Evolutionary conservation across 1,139 yeast genomes (phyloP), one percentile per base, ranked within the genome.

Genomic region (Saccharomyces hybrid): DNA sequence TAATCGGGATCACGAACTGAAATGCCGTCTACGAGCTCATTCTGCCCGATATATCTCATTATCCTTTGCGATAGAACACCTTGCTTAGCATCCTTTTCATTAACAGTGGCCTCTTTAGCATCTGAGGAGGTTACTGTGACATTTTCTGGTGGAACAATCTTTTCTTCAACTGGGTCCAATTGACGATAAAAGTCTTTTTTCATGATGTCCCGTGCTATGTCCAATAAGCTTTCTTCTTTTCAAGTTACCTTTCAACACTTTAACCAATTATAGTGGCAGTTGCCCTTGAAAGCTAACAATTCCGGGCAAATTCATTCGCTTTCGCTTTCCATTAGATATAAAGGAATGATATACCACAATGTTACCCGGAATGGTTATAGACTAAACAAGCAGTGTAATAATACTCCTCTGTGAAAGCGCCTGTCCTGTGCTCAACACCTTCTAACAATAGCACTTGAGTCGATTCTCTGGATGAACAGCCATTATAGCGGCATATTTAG

Each of bases 1-100:
- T 58, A 60, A 4, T 46, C 52, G 16, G 68, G 68, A 34, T 62
- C 58, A 38, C 70, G 64, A 9, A 63, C 62, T 4, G 70, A 64
- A 19, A 66, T 62, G 5, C 69, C 69, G 52, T 65, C 67, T n/a
- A 63, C 54, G 49, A 64, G 46, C 49, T 61, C 56, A 27, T 58
- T 61, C 38, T 60, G 58, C 27, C 69, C 69, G 16, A 63, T 47
- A 5, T 60, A n/a, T 16, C 55, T 55, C 8, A 54, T 42, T 31
- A 54, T 50, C 23, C 47, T 56, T 27, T 53, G 52, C 6, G 57
- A 51, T n/a, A 54, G 27, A 19, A 29, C 46, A 7, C 46, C 47
- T 14, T 56, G 53, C 25, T 49, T 51, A 3, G 55, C 53, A 11
- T 53, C 55, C 28, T 51, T 54, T 19, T 57, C 55, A 13, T 58